Percentiles rank a stretch among this genome's conserved stretches.
Evolutionary conservation across 768 basidiomycete species (phyloP).

Genomic region (Hirschioporus abietinus): DNA sequence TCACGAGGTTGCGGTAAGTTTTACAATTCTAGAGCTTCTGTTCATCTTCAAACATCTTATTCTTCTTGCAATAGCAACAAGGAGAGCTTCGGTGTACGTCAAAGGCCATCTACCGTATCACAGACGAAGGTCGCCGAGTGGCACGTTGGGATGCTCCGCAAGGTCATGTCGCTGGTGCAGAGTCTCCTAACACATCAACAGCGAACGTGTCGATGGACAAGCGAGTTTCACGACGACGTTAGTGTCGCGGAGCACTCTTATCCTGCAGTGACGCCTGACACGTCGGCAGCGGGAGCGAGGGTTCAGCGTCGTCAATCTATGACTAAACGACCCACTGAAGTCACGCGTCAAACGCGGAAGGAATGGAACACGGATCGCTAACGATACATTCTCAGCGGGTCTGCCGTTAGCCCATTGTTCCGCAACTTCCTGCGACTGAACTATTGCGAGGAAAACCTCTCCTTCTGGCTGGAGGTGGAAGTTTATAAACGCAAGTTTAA

Average conservation of each 20-base stretch:
- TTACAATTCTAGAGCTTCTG: conserved; percentile 5
- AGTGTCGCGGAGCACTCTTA: conserved; percentile 19
- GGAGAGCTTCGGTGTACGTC: conserved; percentile 96
- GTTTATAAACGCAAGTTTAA: conserved; percentile 96
- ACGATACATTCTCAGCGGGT: conserved; percentile 89
- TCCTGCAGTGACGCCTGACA: conserved; percentile 12
- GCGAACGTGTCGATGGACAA: conserved; percentile 50
- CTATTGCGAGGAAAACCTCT: conserved; percentile 97
- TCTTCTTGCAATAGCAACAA: conserved; percentile 54
- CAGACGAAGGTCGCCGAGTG: conserved; percentile 81
- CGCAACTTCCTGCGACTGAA: conserved; percentile 91
- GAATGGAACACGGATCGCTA: conserved; percentile 92
- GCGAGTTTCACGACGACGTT: conserved; percentile 50
- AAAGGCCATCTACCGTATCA: conserved; percentile 92
- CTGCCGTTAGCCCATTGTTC: conserved; percentile 82
- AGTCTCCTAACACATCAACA: conserved; percentile 64
- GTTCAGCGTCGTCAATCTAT: conserved; percentile 76
- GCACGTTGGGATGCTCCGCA: conserved; percentile 72
- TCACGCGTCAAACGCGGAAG: conserved; percentile 53
- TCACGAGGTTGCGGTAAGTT: conserved; percentile 60
- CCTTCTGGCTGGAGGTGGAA: conserved; percentile 95
- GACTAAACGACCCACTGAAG: conserved; percentile 62
- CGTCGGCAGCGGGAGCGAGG: conserved; percentile 40
- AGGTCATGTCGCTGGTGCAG: conserved; percentile 29
- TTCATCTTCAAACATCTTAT: conserved; percentile 4